These are phyloP conservation scores for Claviceps humidiphila DNA, from an alignment of 2,329 filamentous ascomycete genomes.

Conservation along the genomic window DNA sequence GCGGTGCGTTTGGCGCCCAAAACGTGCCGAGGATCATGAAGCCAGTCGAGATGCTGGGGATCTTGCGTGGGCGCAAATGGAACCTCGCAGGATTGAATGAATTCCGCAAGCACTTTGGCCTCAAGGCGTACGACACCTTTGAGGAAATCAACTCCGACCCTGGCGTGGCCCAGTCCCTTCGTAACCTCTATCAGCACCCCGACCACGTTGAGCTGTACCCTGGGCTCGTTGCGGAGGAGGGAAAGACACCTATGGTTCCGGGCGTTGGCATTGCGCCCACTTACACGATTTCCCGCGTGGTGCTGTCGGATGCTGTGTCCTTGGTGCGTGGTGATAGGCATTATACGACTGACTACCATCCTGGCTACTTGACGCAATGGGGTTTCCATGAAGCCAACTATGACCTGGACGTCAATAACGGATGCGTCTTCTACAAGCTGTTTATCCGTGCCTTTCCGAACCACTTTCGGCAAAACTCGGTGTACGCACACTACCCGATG, in stretches of 20 bases:
- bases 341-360: conserved; percentile 66
- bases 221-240: conserved; percentile 62
- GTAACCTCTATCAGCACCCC: conserved; percentile 60
- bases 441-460: conserved; percentile 68
- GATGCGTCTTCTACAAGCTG: conserved; percentile 75
- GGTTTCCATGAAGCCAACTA: conserved; percentile 64
- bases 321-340: conserved; percentile 66
- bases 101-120: conserved; percentile 69
- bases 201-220: conserved; percentile 74
- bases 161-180: conserved; percentile 50
- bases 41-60: conserved; percentile 67
- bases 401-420: conserved; percentile 62
- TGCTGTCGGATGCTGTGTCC: conserved; percentile 67
- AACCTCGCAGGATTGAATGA: conserved; percentile 69
- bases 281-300: conserved; percentile 64
- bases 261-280: conserved; percentile 64
- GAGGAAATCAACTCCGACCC: conserved; percentile 76
- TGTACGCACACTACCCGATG: conserved; percentile 73
- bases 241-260: conserved; percentile 59
- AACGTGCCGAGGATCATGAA: conserved; percentile 64
- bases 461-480: conserved; percentile 63
- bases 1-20: conserved; percentile 58
- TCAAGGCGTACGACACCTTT: conserved; percentile 64
- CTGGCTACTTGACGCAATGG: conserved; percentile 69
- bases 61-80: conserved; percentile 65